Evolutionary conservation across 2,329 filamentous ascomycete species (phyloP), one percentile per base, ranked within the genome.

Genomic region (Didymella arachidicola): DNA sequence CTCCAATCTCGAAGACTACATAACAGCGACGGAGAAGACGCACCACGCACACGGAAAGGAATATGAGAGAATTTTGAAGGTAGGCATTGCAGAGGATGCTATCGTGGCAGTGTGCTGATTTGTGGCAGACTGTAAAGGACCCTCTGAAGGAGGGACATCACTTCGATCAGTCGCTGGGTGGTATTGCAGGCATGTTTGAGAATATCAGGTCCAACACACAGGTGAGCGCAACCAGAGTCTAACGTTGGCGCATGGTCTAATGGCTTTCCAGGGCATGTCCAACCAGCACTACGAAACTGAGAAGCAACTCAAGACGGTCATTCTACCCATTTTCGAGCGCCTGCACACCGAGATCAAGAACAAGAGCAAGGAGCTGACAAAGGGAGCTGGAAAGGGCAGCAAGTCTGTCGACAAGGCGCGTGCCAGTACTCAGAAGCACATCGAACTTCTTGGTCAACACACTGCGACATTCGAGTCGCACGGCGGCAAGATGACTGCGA

Each of bases 321-420:
- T 98, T 29, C 83, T 97, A 19, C 95, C 94, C 36, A 89, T 94
- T 63, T 89, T 99, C 73, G 92, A 96, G 70, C 90, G 93, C 51
- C 83, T 99, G 47, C 93, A 98, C 81, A 89, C 92, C 76, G 95
- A 98, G 77, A 95, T 99, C 83, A 99, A 98, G 85, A 88, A 90
- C 81, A 98, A 98, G 82, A 84, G 87, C 63, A 98, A 98, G 82
- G 93, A 97, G 79, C 85, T 99, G 48, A 84, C 86, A 42, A 84
- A 87, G 61, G 93, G 94, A 8, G 92, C 91, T 22, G 86, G 88
- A 61, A 97, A 96, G 82, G 86, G 89, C 16, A 87, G 91, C 66
- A 99, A 98, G 81, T 87, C 92, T 49, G 93, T 99, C 22, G 92
- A 97, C 62, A 97, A 96, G 81, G 88, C 92, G 8, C 90, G 94